Evolutionary conservation across 2,329 filamentous ascomycete species (phyloP).

Genomic region (Parasarocladium wereldwijsianum): DNA sequence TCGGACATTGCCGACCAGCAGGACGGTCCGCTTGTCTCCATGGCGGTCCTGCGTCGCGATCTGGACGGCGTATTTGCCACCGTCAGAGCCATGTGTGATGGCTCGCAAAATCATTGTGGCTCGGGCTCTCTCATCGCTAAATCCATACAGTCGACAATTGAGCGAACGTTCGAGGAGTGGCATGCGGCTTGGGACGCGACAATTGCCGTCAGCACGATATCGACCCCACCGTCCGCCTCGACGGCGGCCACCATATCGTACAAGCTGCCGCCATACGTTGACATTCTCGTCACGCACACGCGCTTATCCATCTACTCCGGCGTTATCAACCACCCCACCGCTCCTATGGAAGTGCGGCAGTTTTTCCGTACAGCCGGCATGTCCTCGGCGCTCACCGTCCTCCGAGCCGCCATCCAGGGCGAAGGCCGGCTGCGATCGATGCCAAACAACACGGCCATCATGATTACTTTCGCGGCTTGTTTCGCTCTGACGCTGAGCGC

Average conservation of each 20-base stretch:
- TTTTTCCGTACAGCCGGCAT: constrained; percentile 60
- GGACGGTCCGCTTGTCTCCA: constrained; percentile 58
- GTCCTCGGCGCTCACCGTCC: constrained; percentile 59
- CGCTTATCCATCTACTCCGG: constrained; percentile 60
- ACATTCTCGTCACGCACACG: constrained; percentile 60
- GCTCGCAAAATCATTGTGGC: constrained; percentile 30
- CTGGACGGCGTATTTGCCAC: constrained; percentile 42
- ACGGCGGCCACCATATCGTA: too few relatives aligned
- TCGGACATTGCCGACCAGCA: constrained; percentile 48
- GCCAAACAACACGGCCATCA: constrained; percentile 67
- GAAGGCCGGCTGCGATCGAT: constrained; percentile 56
- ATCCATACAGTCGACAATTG: constrained; percentile 44
- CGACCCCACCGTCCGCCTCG: too few relatives aligned
- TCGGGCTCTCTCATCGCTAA: constrained; percentile 38
- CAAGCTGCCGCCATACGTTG: constrained; percentile 58
- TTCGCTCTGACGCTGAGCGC: constrained; percentile 52
- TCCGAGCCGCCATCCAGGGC: constrained; percentile 59
- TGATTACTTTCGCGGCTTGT: constrained; percentile 63
- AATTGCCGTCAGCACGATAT: too few relatives aligned
- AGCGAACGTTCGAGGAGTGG: constrained; percentile 52
- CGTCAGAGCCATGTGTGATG: constrained; percentile 45
- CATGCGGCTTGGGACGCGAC: constrained; percentile 45
- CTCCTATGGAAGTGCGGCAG: constrained; percentile 53
- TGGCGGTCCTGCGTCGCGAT: constrained; percentile 54
- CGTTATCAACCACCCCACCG: constrained; percentile 61